Conservation (phyloP, 768 basidiomycete species). For the Asterophora parasitica region DNA sequence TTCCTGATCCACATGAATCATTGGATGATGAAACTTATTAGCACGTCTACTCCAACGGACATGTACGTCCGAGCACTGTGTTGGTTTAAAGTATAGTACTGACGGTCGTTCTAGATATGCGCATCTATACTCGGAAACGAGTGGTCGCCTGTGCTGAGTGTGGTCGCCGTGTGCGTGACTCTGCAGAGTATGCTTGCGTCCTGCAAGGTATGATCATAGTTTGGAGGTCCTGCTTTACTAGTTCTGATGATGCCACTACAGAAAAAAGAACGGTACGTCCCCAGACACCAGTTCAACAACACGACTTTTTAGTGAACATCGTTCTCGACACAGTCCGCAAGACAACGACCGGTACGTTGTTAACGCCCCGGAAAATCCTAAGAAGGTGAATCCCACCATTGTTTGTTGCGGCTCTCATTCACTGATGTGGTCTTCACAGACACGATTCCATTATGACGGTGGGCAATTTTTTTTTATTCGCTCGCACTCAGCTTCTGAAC, state of each 20-base stretch:
- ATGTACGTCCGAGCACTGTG: slow-evolving; percentile 41
- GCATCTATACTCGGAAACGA: slow-evolving; percentile 86
- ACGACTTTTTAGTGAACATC: neutral
- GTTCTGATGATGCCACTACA: slow-evolving; percentile 11
- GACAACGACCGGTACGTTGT: slow-evolving; percentile 83
- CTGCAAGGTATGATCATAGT: slow-evolving; percentile 65
- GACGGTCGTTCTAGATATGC: slow-evolving; percentile 56
- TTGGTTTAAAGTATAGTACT: neutral
- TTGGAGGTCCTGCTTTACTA: neutral
- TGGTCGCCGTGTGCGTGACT: slow-evolving; percentile 76
- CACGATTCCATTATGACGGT: slow-evolving; percentile 81
- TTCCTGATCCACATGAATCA: slow-evolving; percentile 4
- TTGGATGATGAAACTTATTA: slow-evolving; percentile 24
- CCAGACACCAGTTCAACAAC: neutral
- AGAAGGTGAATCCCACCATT: slow-evolving; percentile 55
- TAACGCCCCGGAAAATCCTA: slow-evolving; percentile 77
- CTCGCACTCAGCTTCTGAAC: neutral
- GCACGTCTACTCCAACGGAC: slow-evolving; percentile 88
- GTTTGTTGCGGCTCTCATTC: slow-evolving; percentile 3
- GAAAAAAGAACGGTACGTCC: slow-evolving; percentile 58
- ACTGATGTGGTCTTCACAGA: slow-evolving; percentile 35
- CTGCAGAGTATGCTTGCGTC: slow-evolving; percentile 91
- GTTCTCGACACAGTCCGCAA: slow-evolving; percentile 47
- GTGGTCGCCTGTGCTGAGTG: slow-evolving; percentile 87
- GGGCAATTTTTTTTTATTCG: slow-evolving; percentile 19